Conservation (phyloP, 768 basidiomycete species). For the Exsudoporus frostii region DNA sequence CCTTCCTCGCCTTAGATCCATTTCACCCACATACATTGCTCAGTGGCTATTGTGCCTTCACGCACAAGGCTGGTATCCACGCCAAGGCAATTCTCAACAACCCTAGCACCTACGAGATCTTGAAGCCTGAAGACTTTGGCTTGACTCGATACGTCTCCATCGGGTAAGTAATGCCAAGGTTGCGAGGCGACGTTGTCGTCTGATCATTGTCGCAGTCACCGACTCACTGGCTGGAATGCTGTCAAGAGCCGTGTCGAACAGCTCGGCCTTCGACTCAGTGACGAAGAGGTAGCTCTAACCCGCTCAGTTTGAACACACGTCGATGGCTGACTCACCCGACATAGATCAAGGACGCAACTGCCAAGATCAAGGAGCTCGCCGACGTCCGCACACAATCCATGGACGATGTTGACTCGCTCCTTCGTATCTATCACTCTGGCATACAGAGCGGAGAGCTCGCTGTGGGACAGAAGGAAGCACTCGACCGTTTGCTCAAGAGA, state of each 20-base stretch:
- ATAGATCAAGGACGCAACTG: slow-evolving; percentile 95
- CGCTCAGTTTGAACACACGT: background rate
- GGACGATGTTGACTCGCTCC: slow-evolving; percentile 97
- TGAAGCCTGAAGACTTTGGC: slow-evolving; percentile 99
- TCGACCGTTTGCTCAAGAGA: slow-evolving; percentile 81
- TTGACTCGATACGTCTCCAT: slow-evolving; percentile 97
- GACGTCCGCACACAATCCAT: slow-evolving; percentile 98
- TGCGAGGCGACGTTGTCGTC: background rate
- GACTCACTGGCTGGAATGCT: slow-evolving; percentile 98
- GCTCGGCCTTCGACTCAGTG: slow-evolving; percentile 82
- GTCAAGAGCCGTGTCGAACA: slow-evolving; percentile 99
- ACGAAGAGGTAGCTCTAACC: slow-evolving; percentile 64
- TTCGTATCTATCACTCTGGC: slow-evolving; percentile 93
- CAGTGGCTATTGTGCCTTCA: slow-evolving; percentile 99
- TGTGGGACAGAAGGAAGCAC: slow-evolving; percentile 89
- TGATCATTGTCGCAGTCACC: slow-evolving; percentile 53
- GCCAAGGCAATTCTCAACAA: slow-evolving; percentile 99
- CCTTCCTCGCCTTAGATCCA: background rate
- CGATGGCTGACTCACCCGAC: slow-evolving; percentile 1
- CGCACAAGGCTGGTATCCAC: slow-evolving; percentile 99
- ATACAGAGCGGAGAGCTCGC: slow-evolving; percentile 89
- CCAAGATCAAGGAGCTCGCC: slow-evolving; percentile 99
- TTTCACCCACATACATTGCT: background rate
- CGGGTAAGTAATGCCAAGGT: slow-evolving; percentile 47
- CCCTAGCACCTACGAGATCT: slow-evolving; percentile 98